Conservation (phyloP, 2,329 filamentous ascomycete species). For the Arthrobotrys sinensis region DNA sequence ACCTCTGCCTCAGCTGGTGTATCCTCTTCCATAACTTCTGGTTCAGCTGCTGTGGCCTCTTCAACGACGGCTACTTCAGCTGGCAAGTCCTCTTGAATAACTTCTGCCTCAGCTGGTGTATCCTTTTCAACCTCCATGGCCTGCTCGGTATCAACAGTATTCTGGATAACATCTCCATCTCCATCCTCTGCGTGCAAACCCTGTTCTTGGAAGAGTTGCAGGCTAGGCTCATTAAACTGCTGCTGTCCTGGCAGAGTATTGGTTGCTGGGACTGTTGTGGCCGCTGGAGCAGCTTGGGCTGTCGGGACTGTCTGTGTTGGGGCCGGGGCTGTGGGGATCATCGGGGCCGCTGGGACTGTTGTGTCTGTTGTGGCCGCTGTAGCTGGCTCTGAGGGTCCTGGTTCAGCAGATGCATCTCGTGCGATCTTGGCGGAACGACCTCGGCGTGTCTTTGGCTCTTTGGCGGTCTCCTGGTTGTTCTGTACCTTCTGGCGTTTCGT, state of each 20-base stretch:
- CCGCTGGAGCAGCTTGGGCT: neutral
- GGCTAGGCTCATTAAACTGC: neutral
- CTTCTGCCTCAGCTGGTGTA: neutral
- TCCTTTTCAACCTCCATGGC: neutral
- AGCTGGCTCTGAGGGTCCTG: neutral
- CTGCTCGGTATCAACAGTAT: neutral
- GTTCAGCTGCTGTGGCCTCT: neutral
- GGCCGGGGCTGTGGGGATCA: neutral
- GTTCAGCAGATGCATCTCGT: neutral
- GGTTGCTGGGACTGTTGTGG: neutral
- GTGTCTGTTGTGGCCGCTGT: neutral
- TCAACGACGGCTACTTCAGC: neutral
- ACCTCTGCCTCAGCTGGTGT: no score
- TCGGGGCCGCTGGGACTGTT: neutral
- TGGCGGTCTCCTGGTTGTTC: neutral
- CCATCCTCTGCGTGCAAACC: neutral
- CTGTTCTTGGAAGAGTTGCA: conserved; percentile 22
- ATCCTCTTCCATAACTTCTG: neutral
- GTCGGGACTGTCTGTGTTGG: neutral
- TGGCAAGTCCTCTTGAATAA: neutral
- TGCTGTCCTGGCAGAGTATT: no score
- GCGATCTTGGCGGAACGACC: conserved; percentile 1
- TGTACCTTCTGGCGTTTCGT: conserved; percentile 14
- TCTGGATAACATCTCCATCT: neutral
- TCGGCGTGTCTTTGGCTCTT: neutral